Evolutionary conservation across 148 eudicot genomes (phyloP), one percentile per base, ranked within the genome.

Genomic region (Polygonum maritimum): DNA sequence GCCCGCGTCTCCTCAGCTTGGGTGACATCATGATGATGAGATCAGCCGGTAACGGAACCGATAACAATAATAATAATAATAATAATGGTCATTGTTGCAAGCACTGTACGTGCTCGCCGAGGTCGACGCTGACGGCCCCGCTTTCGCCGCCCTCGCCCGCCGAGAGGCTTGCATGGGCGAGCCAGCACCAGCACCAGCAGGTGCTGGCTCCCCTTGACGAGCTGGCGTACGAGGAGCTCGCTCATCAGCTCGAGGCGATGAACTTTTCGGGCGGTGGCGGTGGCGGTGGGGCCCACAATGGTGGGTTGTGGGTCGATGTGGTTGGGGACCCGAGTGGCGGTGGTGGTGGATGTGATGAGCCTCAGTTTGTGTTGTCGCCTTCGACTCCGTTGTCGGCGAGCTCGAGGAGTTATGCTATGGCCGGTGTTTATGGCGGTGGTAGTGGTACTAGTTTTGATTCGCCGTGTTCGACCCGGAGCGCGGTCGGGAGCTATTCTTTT

Each of bases 301-400:
- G 74, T 0, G 75, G 75, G 16, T 44, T 72, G 2, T 72, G 75
- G 75, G 75, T 72, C 5, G 75, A 72, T 72, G 75, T 72, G 73
- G 36, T 60, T 3, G 44, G 45, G 16, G 44, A 67, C 40, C 71
- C 36, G 9, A 10, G 71, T 0, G 71, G 71, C 8, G 71, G 40
- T 2, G 71, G 40, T 2, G 71, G 31, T 26, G 31, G 31, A 1
- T 26, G n/a, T 6, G 71, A 67, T 7, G 35, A 60, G 4, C 58
- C 19, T 8, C 71, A 67, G 44, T 67, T 67, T 8, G 44, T 67
- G 19, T 41, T 67, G 8, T 67, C 71, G 2, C 71, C 71, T 16
- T 67, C 71, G 3, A 38, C 71, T 38, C 71, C 69, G 39, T 10
- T 62, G 10, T 62, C 69, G 65, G 57, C 19, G 7, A 44, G 6